Evolutionary conservation across 148 eudicot species (phyloP).

Genomic region (Euryodendron excelsum): DNA sequence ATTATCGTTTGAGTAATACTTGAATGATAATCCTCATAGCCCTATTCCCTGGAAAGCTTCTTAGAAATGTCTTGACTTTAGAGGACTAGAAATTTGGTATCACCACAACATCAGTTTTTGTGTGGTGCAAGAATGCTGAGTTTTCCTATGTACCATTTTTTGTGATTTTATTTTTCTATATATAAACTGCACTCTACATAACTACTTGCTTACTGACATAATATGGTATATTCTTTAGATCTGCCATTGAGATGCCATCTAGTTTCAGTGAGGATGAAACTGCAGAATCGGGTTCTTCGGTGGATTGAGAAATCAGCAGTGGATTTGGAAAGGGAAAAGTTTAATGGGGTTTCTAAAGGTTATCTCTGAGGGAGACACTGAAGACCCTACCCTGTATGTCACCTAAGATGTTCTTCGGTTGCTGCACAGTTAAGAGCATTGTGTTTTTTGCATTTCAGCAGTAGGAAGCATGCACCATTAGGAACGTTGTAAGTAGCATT

Average conservation of each 20-base stretch:
- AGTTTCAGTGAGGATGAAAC: slow-evolving; percentile 89
- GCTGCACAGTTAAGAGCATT: neutral
- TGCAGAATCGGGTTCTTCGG: slow-evolving; percentile 70
- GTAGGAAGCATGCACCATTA: neutral
- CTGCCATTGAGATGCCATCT: slow-evolving; percentile 53
- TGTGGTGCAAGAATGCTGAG: neutral
- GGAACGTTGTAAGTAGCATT: neutral
- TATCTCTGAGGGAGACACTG: neutral
- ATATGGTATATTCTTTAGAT: slow-evolving; percentile 32
- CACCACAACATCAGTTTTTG: neutral
- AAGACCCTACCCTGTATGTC: neutral
- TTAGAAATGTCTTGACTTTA: no score
- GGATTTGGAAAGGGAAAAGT: neutral
- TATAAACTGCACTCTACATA: neutral
- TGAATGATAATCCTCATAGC: neutral
- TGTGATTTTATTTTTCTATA: neutral
- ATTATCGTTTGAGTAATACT: neutral
- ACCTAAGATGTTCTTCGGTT: neutral
- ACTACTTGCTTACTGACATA: neutral
- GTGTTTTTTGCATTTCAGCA: neutral
- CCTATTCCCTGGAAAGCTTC: no score
- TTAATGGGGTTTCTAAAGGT: neutral
- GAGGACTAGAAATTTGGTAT: no score
- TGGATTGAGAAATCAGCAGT: slow-evolving; percentile 27
- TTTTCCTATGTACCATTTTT: neutral